Evolutionary conservation across 1,139 yeast species (phyloP), one percentile per base, ranked within the genome.

Genomic region (Yamadazyma spencermartinsiae): DNA sequence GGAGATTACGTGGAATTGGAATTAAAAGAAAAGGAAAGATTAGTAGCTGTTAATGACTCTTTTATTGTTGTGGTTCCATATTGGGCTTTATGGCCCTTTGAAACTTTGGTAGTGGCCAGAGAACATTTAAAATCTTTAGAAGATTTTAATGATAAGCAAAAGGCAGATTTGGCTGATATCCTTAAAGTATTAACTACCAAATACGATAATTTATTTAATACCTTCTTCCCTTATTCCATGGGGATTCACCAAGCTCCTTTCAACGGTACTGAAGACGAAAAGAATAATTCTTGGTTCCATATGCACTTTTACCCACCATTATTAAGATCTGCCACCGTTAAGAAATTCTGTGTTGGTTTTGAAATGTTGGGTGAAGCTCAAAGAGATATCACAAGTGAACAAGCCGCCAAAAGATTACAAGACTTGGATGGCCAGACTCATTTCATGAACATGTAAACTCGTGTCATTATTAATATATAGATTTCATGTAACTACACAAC

Each of bases 51-150:
- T 42, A 84, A 83, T 53, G 86, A 77, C 45, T 68, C 80, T 2
- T 84, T 84, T 48, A 53, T 83, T 27, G 86, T 76, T n/a, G 80
- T 83, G 12, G 88, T 84, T 11, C 90, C 92, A 35, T 84, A 79
- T 60, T 84, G 92, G 92, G 92, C 90, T 3, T 71, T 80, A 35
- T 84, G 92, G 90, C 92, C 92, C 6, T 84, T 82, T 57, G 89
- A 84, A 60, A 79, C 86, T 5, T 63, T 84, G 60, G 65, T 84
- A 29, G 62, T 83, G 8, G 57, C 87, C 17, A 78, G 79, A 50
- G 62, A 65, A 26, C 82, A 80, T 44, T 63, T 81, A 40, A 62
- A 72, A 25, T 76, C 82, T 18, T 56, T 82, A 15, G 61, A 62
- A 26, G 78, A 78, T 25, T 75, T 84, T 48, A 62, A 61, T 19